Evolutionary conservation across 2,329 filamentous ascomycete species (phyloP), one percentile per base, ranked within the genome.

Genomic region (Penicillium capsulatum): DNA sequence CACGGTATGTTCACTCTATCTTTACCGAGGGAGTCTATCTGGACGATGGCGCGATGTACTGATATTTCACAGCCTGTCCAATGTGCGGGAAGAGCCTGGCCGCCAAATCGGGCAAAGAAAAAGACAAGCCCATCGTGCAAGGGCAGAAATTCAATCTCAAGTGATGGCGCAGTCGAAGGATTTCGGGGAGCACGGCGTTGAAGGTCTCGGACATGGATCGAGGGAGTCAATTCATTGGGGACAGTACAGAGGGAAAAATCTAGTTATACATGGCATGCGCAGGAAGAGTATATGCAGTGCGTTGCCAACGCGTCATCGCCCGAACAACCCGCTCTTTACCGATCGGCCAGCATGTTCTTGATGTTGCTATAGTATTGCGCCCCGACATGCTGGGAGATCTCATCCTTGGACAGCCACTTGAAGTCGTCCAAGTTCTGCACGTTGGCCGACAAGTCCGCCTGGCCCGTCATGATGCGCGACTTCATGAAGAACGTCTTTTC

Each of bases 401-500:
- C 92, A 47, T 95, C 87, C 66, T 84, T 90, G 16, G 86, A 84
- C 58, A 97, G 68, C 92, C 92, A 98, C 69, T 86, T 81, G 71
- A 92, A 98, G 63, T 96, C 88, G 38, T 75, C 74, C 38, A 92
- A 73, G 4, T 83, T 85, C 40, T 85, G 76, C 45, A 72, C 70
- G 68, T 92, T 95, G 43, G 72, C 74, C 47, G 73, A 71, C 36
- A 97, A 66, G 64, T 95, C 79, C 19, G 84, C 88, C 70, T 97
- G 92, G n/a, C 92, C 92, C 22, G 90, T 88, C 85, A 97, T 87
- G 65, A 98, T 97, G 48, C 92, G 80, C 35, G 81, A 86, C 75
- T 97, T 97, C 74, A 97, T 80, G 76, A 94, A 96, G 68, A 98
- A 98, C 2, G 82, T 83, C 76, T 95, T 96, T 59, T 84, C 78